Conservation (phyloP, 306 rosid genomes). For the Quercus rubra region DNA sequence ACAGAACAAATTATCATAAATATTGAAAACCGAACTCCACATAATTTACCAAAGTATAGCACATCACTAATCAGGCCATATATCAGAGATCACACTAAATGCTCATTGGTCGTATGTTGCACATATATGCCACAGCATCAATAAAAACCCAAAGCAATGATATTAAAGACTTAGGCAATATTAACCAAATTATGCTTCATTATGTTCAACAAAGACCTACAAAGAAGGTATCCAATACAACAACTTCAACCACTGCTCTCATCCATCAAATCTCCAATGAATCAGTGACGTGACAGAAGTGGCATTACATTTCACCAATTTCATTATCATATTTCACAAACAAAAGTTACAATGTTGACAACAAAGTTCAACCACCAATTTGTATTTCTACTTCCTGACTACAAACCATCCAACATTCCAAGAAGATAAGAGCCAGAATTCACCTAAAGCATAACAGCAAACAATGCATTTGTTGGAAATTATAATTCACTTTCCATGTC, state of each 20-base stretch:
- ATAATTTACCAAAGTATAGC: neutral
- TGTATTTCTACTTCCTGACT: no score
- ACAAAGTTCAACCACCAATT: no score
- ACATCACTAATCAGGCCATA: neutral
- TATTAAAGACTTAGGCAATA: neutral
- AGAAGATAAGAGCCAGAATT: neutral
- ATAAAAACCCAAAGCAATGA: neutral
- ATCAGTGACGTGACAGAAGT: neutral
- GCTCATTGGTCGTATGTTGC: neutral
- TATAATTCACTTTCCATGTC: no score
- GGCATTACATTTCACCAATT: neutral
- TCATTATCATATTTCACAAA: neutral
- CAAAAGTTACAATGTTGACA: constrained; percentile 8
- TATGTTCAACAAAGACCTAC: neutral
- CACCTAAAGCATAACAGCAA: neutral
- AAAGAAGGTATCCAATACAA: neutral
- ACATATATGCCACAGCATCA: neutral
- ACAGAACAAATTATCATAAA: constrained; percentile 14
- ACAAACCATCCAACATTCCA: neutral
- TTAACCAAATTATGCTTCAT: neutral
- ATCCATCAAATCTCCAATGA: neutral
- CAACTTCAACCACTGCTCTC: neutral
- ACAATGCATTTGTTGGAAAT: neutral
- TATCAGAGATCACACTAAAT: neutral
- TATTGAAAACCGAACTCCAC: neutral